Evolutionary conservation across 176 grass and related monocot species (phyloP), one percentile per base, ranked within the genome.

Genomic region (Carex cristatella): DNA sequence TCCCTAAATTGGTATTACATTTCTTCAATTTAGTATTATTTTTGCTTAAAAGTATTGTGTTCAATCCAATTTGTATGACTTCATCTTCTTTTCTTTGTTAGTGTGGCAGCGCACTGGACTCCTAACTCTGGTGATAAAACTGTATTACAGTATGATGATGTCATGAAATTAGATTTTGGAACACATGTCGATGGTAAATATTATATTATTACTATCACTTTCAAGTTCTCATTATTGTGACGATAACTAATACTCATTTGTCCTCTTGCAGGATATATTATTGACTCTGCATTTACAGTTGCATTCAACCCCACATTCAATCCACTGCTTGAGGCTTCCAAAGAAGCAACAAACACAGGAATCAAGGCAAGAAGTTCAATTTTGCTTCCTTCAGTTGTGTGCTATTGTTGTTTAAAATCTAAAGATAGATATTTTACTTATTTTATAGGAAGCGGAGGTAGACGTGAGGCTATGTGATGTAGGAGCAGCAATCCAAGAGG

Each of bases 151-250:
- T 97, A 94, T 70, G 92, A 97, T 90, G 95, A 97, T 88, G 94
- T 97, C 81, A 97, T 97, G 94, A 97, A 97, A 76, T 80, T 97
- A 71, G 94, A 97, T 90, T 97, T 94, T 91, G 95, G 95, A 44
- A 94, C 95, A 82, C 95, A 97, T 56, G 80, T 97, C 63, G 92
- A 97, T 90, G 95, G 95, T 97, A 64, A 75, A 61, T 85, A 37
- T 88, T 85, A 85, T 87, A 23, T 40, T 64, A 4, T 38, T 69
- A 33, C 32, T 37, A 69, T 37, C 65, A 69, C 7, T 35, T 37
- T 5, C 4, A 40, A 69, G 59, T 61, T 61, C 5, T n/a, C 18
- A 1, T 69, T 15, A 2, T 16, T 69, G 65, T 37, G 10, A 69
- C 6, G 11, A 80, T 80, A 80, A 80, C 7, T 16, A 31, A 80